These are phyloP conservation scores for Glarea lozoyensis DNA, from an alignment of 495 filamentous ascomycete genomes.

Conservation along the genomic window DNA sequence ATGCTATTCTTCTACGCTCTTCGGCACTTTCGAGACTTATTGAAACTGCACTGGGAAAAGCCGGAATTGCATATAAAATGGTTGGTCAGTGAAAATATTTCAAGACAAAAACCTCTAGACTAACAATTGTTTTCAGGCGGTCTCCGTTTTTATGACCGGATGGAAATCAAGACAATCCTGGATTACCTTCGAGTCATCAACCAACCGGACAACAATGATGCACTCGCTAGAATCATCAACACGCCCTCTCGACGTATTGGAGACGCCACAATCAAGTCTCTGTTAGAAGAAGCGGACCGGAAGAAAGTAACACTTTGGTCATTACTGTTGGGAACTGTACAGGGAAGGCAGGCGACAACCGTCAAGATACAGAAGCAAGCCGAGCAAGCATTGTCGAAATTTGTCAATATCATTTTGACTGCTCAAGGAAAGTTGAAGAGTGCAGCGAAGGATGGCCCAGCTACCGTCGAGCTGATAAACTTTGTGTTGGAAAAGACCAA, in stretches of 20 bases:
- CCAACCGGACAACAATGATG: slow-evolving; percentile 84
- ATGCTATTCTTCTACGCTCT: slow-evolving; percentile 80
- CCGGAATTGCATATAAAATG: slow-evolving; percentile 89
- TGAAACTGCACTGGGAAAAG: slow-evolving; percentile 74
- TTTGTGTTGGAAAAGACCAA: slow-evolving; percentile 63
- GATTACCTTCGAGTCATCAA: slow-evolving; percentile 84
- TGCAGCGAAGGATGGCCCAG: slow-evolving; percentile 28
- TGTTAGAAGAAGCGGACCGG: slow-evolving; percentile 68
- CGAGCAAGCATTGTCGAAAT: slow-evolving; percentile 53
- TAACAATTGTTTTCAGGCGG: slow-evolving; percentile 38
- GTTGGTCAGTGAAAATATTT: slow-evolving; percentile 44
- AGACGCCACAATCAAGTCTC: slow-evolving; percentile 62
- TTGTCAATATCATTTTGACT: slow-evolving; percentile 54
- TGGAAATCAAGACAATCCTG: slow-evolving; percentile 80
- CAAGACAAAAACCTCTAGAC: not conserved
- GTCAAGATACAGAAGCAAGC: slow-evolving; percentile 60
- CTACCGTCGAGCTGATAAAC: slow-evolving; percentile 63
- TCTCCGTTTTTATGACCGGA: slow-evolving; percentile 82
- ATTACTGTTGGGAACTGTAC: slow-evolving; percentile 57
- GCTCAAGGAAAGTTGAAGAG: slow-evolving; percentile 50
- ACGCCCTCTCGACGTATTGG: slow-evolving; percentile 75
- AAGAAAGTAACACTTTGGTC: slow-evolving; percentile 65
- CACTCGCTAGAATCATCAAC: slow-evolving; percentile 78
- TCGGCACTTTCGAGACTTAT: slow-evolving; percentile 76
- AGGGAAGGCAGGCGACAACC: slow-evolving; percentile 56